Evolutionary conservation across 306 rosid species (phyloP), one percentile per base, ranked within the genome.

Genomic region (Casuarina glauca): DNA sequence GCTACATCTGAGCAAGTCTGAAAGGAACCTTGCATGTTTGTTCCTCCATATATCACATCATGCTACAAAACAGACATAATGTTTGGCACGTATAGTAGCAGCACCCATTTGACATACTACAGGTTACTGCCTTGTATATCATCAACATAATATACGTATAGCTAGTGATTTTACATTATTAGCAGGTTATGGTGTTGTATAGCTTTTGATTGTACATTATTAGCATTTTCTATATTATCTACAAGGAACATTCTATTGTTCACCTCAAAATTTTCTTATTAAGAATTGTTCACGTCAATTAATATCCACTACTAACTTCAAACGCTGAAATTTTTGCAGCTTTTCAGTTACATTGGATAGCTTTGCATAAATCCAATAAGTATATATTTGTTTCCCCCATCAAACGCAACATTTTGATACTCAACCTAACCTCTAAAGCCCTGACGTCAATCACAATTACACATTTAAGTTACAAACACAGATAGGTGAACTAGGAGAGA

Each of bases 381-480:
- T 63, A 44, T 49, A 71, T 64, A 63, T 19, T 49, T 62, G 54
- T 51, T 43, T 20, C 67, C n/a, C 48, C 12, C 36, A 75, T 35
- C 35, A 32, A 74, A 60, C 36, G 26, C 54, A 79, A 55, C 55
- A 60, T 52, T 67, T 82, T 70, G 74, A 70, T 70, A 19, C 42
- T 48, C 19, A 46, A 70, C 60, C 41, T 3, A 6, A 70, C 57
- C 43, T 48, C 74, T 70, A 32, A 70, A 48, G 20, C 57, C 19
- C 55, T 20, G 32, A 45, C 35, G 42, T 32, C 42, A 67, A 46
- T 16, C 35, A 44, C 10, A 43, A 41, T 17, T 36, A 50, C 53
- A 62, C 39, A 58, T 36, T 10, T 62, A 26, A 70, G 41, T 69
- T 72, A 73, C 80, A 76, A 75, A 50, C 38, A 78, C 60, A 41